Conservation (phyloP, 2,329 filamentous ascomycete genomes). For the Rhinocladiella mackenziei region DNA sequence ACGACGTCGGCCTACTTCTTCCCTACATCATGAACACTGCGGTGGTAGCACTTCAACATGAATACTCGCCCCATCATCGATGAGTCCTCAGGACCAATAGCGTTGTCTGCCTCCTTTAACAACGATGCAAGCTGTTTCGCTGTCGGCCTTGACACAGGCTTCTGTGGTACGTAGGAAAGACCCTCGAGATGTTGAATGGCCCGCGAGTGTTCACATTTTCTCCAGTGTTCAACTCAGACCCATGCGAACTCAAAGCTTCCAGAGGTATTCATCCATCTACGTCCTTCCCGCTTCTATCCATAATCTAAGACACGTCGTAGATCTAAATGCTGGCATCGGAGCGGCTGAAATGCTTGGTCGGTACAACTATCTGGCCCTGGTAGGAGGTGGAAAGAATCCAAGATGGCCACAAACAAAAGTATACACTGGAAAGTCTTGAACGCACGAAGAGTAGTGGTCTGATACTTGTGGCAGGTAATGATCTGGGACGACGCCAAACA, state of each 20-base stretch:
- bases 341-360: slow-evolving; percentile 82
- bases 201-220: too few species aligned
- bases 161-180: slow-evolving; percentile 61
- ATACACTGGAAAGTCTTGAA: slow-evolving; percentile 10
- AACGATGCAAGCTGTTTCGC: slow-evolving; percentile 79
- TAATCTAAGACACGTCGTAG: slow-evolving; percentile 37
- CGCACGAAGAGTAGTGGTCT: slow-evolving; percentile 1
- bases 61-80: slow-evolving; percentile 86
- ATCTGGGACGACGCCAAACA: slow-evolving; percentile 88
- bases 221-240: slow-evolving; percentile 68
- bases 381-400: slow-evolving; percentile 79
- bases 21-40: slow-evolving; percentile 7
- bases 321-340: slow-evolving; percentile 77
- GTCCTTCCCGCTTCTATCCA: background rate
- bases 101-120: slow-evolving; percentile 83
- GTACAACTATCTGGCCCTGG: slow-evolving; percentile 81
- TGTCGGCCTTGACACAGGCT: slow-evolving; percentile 79
- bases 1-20: background rate
- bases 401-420: slow-evolving; percentile 87
- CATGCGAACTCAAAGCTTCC: slow-evolving; percentile 64
- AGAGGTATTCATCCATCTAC: slow-evolving; percentile 47
- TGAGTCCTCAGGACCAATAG: slow-evolving; percentile 66
- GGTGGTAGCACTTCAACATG: slow-evolving; percentile 52
- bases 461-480: slow-evolving; percentile 50
- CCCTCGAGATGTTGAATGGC: too few species aligned